These are phyloP conservation scores for Xerocomus spinulosus DNA, from an alignment of 768 basidiomycete genomes.

Conservation along the genomic window DNA sequence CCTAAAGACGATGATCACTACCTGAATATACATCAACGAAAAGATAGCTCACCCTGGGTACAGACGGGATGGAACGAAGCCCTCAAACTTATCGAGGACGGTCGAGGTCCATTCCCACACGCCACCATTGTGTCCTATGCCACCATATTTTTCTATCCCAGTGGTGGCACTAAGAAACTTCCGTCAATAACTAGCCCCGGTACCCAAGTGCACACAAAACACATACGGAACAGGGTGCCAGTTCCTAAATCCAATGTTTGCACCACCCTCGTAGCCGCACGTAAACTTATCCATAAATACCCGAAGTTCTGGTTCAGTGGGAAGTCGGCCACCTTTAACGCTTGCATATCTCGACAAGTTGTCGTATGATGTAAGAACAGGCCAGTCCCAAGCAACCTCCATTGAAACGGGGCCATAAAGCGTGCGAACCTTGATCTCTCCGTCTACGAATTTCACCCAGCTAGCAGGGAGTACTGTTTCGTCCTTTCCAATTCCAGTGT, in stretches of 20 bases:
- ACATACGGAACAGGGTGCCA: conserved; percentile 93
- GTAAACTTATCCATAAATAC: conserved; percentile 74
- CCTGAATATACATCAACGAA: background rate
- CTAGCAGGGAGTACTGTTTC: conserved; percentile 33
- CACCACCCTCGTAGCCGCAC: conserved; percentile 68
- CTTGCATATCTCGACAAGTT: conserved; percentile 76
- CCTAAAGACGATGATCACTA: conserved; percentile 31
- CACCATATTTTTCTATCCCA: conserved; percentile 45
- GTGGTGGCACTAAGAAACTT: conserved; percentile 54
- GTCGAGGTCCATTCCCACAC: conserved; percentile 99
- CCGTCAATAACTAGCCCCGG: too few relatives aligned
- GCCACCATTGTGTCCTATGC: conserved; percentile 83
- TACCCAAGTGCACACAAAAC: background rate
- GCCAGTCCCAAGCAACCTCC: conserved; percentile 79
- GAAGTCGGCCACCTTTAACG: conserved; percentile 89
- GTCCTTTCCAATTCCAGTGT: conserved; percentile 40
- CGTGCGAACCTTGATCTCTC: conserved; percentile 61
- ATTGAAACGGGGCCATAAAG: conserved; percentile 82
- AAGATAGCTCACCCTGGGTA: conserved; percentile 72
- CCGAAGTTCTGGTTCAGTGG: conserved; percentile 84
- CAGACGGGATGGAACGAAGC: conserved; percentile 66
- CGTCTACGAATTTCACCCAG: conserved; percentile 18
- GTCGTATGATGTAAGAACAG: conserved; percentile 72
- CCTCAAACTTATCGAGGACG: conserved; percentile 61
- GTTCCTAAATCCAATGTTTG: conserved; percentile 84